phyloP scores from a whole-genome alignment of 257 asterid genomes.

The Solanum peruvianum region DNA sequence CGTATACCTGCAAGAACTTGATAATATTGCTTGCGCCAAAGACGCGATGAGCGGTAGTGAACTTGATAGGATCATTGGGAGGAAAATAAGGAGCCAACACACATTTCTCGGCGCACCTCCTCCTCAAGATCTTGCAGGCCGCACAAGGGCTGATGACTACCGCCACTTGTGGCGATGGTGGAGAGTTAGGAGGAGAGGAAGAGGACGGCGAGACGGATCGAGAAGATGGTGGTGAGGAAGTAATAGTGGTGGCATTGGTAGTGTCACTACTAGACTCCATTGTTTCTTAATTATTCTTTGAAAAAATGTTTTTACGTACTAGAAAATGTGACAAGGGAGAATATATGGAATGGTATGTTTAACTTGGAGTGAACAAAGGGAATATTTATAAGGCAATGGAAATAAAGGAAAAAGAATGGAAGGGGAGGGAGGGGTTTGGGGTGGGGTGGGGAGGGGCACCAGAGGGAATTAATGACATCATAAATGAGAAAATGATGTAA shows the following conservation, averaged over 20 bases:
- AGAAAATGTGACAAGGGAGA: background rate
- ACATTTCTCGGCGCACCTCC: conserved; percentile 4
- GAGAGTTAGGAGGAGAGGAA: conserved; percentile 10
- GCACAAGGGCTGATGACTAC: conserved; percentile 24
- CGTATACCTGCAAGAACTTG: conserved; percentile 8
- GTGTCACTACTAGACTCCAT: background rate
- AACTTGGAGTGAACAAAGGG: background rate
- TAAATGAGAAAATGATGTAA: background rate
- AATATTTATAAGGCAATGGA: conserved; percentile 4
- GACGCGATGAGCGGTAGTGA: conserved; percentile 6
- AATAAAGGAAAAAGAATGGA: background rate
- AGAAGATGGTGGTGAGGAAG: conserved; percentile 13
- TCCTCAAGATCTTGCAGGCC: conserved; percentile 6
- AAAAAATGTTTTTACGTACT: background rate
- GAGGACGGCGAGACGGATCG: conserved; percentile 21
- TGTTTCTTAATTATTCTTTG: background rate
- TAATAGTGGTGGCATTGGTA: background rate
- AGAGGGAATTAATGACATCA: background rate
- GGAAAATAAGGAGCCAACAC: conserved; percentile 9
- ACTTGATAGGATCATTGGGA: conserved; percentile 6
- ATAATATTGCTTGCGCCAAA: conserved; percentile 9
- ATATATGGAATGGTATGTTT: background rate
- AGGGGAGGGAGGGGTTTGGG: background rate
- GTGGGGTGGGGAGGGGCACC: background rate
- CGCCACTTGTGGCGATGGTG: conserved; percentile 1